Percentiles rank a stretch among this genome's conserved stretches.
phyloP scores from a whole-genome alignment of 2,329 filamentous ascomycete species.

The Cadophora sp. region DNA sequence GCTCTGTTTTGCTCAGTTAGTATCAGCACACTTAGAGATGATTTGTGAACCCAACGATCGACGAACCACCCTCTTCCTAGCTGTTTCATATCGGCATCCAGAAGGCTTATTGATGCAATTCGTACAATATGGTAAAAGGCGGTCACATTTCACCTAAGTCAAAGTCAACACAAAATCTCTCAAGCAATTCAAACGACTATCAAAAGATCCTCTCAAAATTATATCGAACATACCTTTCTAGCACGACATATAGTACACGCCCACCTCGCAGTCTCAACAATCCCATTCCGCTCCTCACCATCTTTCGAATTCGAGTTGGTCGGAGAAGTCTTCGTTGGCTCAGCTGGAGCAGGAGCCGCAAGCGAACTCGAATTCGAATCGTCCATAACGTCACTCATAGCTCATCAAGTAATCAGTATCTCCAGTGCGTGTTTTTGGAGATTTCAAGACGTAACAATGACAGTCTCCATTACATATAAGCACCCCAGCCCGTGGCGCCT shows the following conservation, averaged over 20 bases:
- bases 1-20: not conserved
- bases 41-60: not conserved
- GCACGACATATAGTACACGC: not conserved
- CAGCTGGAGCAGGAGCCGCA: too few species aligned
- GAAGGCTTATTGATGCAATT: not conserved
- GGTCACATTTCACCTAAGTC: not conserved
- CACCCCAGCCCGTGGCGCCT: not conserved
- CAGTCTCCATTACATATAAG: not conserved
- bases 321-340: not conserved
- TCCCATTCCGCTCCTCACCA: not conserved
- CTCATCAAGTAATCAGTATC: not conserved
- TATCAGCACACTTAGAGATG: not conserved
- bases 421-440: not conserved
- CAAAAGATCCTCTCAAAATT: not conserved
- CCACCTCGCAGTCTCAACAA: not conserved
- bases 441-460: not conserved
- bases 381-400: too few species aligned
- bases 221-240: not conserved
- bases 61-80: not conserved
- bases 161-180: not conserved
- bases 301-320: not conserved
- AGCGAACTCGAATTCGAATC: not conserved
- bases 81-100: not conserved
- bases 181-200: too few species aligned
- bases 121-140: not conserved